phyloP scores from a whole-genome alignment of 805 yeast genomes.

The Candida xyloterini region DNA sequence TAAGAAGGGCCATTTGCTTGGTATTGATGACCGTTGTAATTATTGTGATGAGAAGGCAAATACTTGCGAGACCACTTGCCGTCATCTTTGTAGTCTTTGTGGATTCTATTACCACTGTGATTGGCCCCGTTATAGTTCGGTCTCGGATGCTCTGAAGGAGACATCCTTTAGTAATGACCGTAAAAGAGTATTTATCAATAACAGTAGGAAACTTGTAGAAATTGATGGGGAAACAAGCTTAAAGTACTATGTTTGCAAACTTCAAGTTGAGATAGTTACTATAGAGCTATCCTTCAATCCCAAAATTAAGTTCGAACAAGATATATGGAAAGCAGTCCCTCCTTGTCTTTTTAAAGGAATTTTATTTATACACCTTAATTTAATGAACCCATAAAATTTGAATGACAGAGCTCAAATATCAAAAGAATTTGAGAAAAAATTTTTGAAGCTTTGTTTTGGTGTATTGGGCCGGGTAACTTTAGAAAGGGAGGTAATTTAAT shows the following conservation, averaged over 20 bases:
- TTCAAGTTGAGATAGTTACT: background rate
- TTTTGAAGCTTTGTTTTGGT: no score
- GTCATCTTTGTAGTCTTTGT: conserved; percentile 28
- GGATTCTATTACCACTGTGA: conserved; percentile 18
- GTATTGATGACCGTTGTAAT: conserved; percentile 9
- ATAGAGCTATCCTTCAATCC: conserved; percentile 1
- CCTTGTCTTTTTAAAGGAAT: conserved; percentile 2
- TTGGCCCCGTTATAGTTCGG: conserved; percentile 13
- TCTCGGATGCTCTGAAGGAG: conserved; percentile 23
- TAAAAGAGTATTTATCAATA: background rate
- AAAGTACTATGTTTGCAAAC: background rate
- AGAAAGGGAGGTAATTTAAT: background rate
- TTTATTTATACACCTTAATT: conserved; percentile 6
- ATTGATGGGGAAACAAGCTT: background rate
- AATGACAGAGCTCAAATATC: conserved; percentile 2
- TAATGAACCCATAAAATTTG: background rate
- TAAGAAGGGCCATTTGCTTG: conserved; percentile 18
- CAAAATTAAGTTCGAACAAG: background rate
- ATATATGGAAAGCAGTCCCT: conserved; percentile 4
- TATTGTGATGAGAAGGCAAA: conserved; percentile 17
- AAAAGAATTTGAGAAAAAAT: background rate
- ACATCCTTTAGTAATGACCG: conserved; percentile 11
- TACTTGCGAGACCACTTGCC: conserved; percentile 25
- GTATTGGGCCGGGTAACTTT: background rate
- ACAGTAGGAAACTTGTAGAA: background rate